Percentiles rank a stretch among this genome's conserved stretches.
These are phyloP conservation scores for Pleodorina starrii DNA, from an alignment of 139 green algal genomes.

Conservation along the genomic window DNA sequence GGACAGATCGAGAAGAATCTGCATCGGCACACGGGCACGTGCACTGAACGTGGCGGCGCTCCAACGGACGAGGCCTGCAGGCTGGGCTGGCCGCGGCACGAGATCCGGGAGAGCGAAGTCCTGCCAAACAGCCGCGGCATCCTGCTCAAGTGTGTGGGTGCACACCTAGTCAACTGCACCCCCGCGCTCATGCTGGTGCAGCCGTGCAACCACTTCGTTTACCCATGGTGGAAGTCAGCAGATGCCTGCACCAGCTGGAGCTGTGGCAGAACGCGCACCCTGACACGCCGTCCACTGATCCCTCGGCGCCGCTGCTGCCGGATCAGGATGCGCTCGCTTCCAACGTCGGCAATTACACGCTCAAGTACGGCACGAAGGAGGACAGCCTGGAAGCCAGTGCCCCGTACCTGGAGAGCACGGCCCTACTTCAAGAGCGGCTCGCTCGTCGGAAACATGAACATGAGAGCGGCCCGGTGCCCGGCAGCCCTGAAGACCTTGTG, in stretches of 20 bases:
- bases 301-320: background rate
- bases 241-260: background rate
- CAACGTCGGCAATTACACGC: background rate
- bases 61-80: background rate
- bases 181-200: conserved; percentile 39
- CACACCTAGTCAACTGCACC: background rate
- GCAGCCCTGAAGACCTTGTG: background rate
- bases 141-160: conserved; percentile 68
- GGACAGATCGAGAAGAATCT: background rate
- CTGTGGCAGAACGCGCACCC: background rate
- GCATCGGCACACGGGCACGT: background rate
- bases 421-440: background rate
- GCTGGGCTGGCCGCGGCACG: background rate
- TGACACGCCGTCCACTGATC: background rate
- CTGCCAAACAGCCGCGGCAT: background rate
- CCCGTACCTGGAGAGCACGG: background rate
- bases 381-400: background rate
- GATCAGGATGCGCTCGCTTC: background rate
- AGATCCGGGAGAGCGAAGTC: background rate
- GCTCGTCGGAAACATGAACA: background rate
- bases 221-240: background rate
- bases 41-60: too few relatives aligned
- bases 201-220: background rate
- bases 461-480: background rate
- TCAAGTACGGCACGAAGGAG: conserved; percentile 2